Evolutionary conservation across 331 rosid species (phyloP), one percentile per base, ranked within the genome.

Genomic region (Malus hybrid): DNA sequence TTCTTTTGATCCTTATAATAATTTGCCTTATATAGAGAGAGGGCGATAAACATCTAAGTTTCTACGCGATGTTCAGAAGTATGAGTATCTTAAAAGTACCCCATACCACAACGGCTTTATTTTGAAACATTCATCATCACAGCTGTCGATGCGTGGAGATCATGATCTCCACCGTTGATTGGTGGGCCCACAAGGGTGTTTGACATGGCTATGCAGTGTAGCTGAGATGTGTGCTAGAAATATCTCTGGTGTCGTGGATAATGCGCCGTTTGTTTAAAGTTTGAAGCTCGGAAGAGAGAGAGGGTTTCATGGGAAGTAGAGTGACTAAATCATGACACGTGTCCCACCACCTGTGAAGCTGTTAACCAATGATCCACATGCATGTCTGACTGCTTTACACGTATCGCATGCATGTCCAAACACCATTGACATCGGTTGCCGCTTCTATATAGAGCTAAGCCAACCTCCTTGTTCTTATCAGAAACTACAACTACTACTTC

Each of bases 261-360:
- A 73, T n/a, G 74, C 89, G 81, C 86, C 85, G 88, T 77, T 76
- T 56, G 67, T 32, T 65, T 22, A 69, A 75, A 20, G 67, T 61
- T 67, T 19, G 64, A 80, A 66, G 52, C 68, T 77, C 22, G 34
- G 32, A 70, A 59, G 18, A 16, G 18, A 12, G 6, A 42, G 13
- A 65, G 67, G 34, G 64, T 10, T 55, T 73, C 18, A 8, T 19
- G 61, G 73, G 18, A 44, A 50, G 32, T 42, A 28, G 19, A 44
- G 46, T 32, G 72, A n/a, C 56, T 4, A 7, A 44, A 62, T 64
- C 6, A 65, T 11, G 93, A 86, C 98, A 88, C 70, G 93, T 89
- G 96, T 88, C 90, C 89, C 59, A 33, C 86, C 96, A 91, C 86
- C 85, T 93, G 96, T 88, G 0, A 39, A 39, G 44, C 12, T 39